Evolutionary conservation across 768 basidiomycete species (phyloP).

Genomic region (Epithele typhae): DNA sequence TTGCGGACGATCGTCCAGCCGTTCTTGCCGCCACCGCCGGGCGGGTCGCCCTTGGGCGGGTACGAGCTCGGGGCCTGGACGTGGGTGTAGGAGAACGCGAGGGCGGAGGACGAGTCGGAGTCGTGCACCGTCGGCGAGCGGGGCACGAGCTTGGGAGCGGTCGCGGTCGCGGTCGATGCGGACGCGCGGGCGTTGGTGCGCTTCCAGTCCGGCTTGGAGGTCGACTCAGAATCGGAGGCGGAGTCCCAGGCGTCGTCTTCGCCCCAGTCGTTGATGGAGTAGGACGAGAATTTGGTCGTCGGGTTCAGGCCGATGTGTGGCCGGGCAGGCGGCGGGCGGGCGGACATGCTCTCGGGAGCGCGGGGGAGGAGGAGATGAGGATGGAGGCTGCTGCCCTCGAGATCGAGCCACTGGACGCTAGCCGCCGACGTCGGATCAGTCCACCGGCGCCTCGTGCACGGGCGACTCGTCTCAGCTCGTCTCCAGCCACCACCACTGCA

Average conservation of each 20-base stretch:
- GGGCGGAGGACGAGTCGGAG: constrained; percentile 61
- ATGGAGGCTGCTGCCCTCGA: no score
- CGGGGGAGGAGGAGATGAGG: not conserved
- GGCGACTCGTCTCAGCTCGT: no score
- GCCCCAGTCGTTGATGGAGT: constrained; percentile 58
- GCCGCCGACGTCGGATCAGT: no score
- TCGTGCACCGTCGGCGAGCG: constrained; percentile 33
- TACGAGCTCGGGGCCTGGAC: constrained; percentile 73
- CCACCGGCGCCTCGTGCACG: no score
- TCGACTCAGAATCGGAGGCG: constrained; percentile 72
- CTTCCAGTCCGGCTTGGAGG: constrained; percentile 34
- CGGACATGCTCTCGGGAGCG: constrained; percentile 30
- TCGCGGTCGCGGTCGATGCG: constrained; percentile 42
- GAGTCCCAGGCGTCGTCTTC: constrained; percentile 90
- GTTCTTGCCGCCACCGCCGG: constrained; percentile 44
- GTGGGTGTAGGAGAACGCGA: constrained; percentile 81
- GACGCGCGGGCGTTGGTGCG: constrained; percentile 15
- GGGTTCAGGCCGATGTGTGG: constrained; percentile 68
- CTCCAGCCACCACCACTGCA: no score
- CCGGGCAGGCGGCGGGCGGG: constrained; percentile 67
- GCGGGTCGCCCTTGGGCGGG: constrained; percentile 47
- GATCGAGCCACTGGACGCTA: no score
- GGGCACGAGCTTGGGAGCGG: constrained; percentile 55
- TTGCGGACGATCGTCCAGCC: constrained; percentile 78
- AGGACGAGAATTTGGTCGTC: constrained; percentile 36